Evolutionary conservation across 2,329 filamentous ascomycete genomes (phyloP).

Genomic region (Aureobasidium uvarum): DNA sequence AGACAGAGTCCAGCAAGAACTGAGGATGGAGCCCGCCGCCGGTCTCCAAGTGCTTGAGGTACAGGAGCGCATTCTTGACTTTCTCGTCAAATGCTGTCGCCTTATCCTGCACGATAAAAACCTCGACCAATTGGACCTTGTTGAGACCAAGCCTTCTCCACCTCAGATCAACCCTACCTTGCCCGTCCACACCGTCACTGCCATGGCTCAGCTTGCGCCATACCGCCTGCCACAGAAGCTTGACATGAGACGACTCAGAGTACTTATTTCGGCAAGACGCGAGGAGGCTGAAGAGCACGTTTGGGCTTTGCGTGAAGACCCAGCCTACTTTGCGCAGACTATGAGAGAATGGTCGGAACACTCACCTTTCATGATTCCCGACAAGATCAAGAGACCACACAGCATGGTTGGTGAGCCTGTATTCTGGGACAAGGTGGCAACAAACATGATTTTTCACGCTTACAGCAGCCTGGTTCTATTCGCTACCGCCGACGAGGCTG

Average conservation of each 20-base stretch:
- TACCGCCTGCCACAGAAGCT: constrained; percentile 52
- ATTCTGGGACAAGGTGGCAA: constrained; percentile 29
- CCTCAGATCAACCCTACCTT: not conserved
- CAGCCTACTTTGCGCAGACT: constrained; percentile 53
- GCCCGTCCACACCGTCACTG: constrained; percentile 27
- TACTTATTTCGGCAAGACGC: constrained; percentile 46
- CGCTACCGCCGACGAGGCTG: not conserved
- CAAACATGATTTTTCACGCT: constrained; percentile 30
- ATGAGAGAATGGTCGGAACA: constrained; percentile 51
- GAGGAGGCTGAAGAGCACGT: constrained; percentile 54
- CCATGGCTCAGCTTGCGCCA: constrained; percentile 49
- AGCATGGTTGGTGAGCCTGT: constrained; percentile 26
- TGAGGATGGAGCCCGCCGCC: constrained; percentile 10
- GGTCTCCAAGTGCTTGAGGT: constrained; percentile 51
- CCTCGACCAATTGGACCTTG: constrained; percentile 27
- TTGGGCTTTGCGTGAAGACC: constrained; percentile 58
- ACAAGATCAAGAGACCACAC: constrained; percentile 39
- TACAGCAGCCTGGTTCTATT: constrained; percentile 30
- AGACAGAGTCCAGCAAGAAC: not conserved
- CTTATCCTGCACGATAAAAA: constrained; percentile 55
- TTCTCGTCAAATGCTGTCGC: constrained; percentile 51
- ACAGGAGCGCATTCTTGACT: constrained; percentile 50
- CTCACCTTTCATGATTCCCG: constrained; percentile 46
- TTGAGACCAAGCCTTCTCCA: constrained; percentile 29
- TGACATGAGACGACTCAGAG: constrained; percentile 48